Percentiles rank a stretch among this genome's conserved stretches.
Conservation (phyloP, 2,329 filamentous ascomycete genomes). For the Pseudogymnoascus sp. region DNA sequence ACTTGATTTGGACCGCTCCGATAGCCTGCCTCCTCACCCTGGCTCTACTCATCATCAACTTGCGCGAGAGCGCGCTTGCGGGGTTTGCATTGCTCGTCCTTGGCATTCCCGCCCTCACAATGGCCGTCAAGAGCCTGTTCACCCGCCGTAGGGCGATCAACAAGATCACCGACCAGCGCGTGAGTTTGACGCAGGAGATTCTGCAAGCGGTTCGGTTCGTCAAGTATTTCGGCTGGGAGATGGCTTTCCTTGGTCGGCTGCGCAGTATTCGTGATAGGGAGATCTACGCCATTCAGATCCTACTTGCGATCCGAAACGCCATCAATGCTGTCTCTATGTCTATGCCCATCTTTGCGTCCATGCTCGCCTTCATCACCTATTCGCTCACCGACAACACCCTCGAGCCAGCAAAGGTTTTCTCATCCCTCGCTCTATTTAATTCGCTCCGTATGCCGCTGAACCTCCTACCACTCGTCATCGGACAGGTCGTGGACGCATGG, state of each 20-base stretch:
- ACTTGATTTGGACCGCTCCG: slow-evolving; percentile 83
- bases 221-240: slow-evolving; percentile 95
- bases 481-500: slow-evolving; percentile 83
- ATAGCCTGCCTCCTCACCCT: slow-evolving; percentile 71
- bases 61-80: slow-evolving; percentile 81
- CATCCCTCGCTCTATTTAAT: slow-evolving; percentile 89
- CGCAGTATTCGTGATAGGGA: slow-evolving; percentile 65
- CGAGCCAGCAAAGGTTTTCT: slow-evolving; percentile 73
- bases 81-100: slow-evolving; percentile 77
- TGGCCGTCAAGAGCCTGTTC: slow-evolving; percentile 69
- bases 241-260: slow-evolving; percentile 70
- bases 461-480: slow-evolving; percentile 76
- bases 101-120: slow-evolving; percentile 67
- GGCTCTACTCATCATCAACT: slow-evolving; percentile 70
- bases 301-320: slow-evolving; percentile 62
- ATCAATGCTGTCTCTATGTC: slow-evolving; percentile 56
- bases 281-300: slow-evolving; percentile 72
- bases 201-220: slow-evolving; percentile 86
- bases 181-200: slow-evolving; percentile 87
- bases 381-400: slow-evolving; percentile 56
- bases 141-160: slow-evolving; percentile 71
- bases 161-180: slow-evolving; percentile 85
- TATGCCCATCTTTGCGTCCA: slow-evolving; percentile 79
- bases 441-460: slow-evolving; percentile 83
- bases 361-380: slow-evolving; percentile 84